These are phyloP conservation scores for Stevia rebaudiana DNA, from an alignment of 140 eudicot species.

Conservation along the genomic window DNA sequence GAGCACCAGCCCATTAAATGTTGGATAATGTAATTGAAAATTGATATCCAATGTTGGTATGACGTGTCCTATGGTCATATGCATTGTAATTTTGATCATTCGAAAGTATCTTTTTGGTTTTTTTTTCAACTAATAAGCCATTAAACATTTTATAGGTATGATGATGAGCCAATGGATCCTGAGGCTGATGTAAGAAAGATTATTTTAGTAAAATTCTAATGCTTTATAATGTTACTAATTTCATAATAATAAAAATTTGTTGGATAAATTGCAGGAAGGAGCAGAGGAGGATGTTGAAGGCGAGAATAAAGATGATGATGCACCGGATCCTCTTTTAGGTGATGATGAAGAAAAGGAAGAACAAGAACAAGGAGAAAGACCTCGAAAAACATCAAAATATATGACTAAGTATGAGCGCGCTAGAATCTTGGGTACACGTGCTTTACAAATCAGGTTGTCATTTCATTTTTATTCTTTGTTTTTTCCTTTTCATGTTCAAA, in stretches of 20 bases:
- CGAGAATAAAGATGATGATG: conserved; percentile 43
- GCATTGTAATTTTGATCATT: not conserved
- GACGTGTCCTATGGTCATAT: not conserved
- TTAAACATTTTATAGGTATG: conserved; percentile 38
- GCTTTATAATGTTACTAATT: not conserved
- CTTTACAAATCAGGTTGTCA: conserved; percentile 58
- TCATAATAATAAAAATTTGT: not conserved
- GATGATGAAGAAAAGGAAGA: conserved; percentile 62
- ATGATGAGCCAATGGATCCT: conserved; percentile 74
- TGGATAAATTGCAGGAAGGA: conserved; percentile 35
- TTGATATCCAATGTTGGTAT: not conserved
- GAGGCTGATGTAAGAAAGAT: conserved; percentile 51
- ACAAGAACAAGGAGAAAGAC: conserved; percentile 51
- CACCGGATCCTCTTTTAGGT: conserved; percentile 50
- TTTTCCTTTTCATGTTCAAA: not conserved
- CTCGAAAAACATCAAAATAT: conserved; percentile 79
- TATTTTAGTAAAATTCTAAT: not conserved
- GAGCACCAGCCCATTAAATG: not conserved
- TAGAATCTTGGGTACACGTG: conserved; percentile 59
- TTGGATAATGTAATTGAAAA: not conserved
- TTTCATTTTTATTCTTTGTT: not conserved
- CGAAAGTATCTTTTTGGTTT: not conserved
- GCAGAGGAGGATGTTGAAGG: conserved; percentile 67
- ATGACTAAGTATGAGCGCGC: conserved; percentile 89
- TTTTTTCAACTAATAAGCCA: not conserved